Percentiles rank a stretch among this genome's conserved stretches.
Evolutionary conservation across 2,329 filamentous ascomycete species (phyloP).

Genomic region (Pezicula rhizophila): DNA sequence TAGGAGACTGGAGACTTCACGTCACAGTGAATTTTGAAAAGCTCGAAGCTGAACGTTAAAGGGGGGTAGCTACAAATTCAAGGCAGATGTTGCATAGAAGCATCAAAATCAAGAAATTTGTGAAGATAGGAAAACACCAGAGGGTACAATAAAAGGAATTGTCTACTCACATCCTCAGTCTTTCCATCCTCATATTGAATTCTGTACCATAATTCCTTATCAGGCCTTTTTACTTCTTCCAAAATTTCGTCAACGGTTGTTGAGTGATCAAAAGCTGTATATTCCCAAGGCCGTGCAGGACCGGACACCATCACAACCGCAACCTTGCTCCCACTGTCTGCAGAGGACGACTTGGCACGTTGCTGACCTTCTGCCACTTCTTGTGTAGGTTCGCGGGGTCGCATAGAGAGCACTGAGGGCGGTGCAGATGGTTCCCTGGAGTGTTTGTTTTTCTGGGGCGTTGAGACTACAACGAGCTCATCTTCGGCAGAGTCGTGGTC

Average conservation of each 20-base stretch:
- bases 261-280: slow-evolving; percentile 18
- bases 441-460: background rate
- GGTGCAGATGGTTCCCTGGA: background rate
- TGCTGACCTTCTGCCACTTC: background rate
- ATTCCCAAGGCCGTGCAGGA: slow-evolving; percentile 23
- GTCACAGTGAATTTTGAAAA: no score
- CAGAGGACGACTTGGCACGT: background rate
- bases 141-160: background rate
- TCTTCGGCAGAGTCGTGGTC: background rate
- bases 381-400: background rate
- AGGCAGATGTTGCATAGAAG: no score
- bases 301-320: slow-evolving; percentile 3
- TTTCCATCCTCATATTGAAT: slow-evolving; percentile 28
- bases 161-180: slow-evolving; percentile 24
- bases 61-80: no score
- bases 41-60: no score
- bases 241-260: slow-evolving; percentile 25
- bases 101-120: background rate
- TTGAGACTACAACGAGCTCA: background rate
- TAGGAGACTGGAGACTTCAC: no score
- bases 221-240: slow-evolving; percentile 13
- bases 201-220: slow-evolving; percentile 18
- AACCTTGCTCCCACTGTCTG: background rate
- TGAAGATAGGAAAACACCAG: background rate
- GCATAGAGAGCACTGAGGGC: no score